A percentile compares a stretch with the other conserved stretches of the same genome.
phyloP scores from a whole-genome alignment of 495 filamentous ascomycete species.

The Friedmanniomyces simplex region DNA sequence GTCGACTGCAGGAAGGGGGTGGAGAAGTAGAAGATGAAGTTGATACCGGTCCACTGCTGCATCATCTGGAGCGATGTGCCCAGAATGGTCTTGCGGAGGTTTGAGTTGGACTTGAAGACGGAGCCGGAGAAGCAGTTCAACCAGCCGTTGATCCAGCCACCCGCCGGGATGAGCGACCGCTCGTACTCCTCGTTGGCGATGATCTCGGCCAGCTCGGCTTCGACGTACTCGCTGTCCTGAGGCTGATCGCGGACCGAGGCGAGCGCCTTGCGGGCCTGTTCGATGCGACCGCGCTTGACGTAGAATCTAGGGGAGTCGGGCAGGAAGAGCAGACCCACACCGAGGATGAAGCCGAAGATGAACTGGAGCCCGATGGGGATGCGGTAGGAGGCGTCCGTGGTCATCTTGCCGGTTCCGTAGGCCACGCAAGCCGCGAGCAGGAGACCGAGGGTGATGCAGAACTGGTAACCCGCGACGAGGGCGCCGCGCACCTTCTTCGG shows the following conservation, averaged over 20 bases:
- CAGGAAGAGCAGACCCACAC: constrained; percentile 58
- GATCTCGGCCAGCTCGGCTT: constrained; percentile 64
- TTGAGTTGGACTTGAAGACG: constrained; percentile 50
- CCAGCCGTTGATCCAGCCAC: constrained; percentile 50
- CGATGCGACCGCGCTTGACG: constrained; percentile 59
- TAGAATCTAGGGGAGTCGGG: constrained; percentile 76
- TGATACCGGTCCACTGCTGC: constrained; percentile 75
- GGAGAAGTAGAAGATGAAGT: constrained; percentile 85
- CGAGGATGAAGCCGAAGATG: constrained; percentile 67
- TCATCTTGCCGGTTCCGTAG: constrained; percentile 56
- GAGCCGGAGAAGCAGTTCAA: constrained; percentile 58
- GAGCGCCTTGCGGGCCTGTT: constrained; percentile 55
- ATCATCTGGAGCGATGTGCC: constrained; percentile 70
- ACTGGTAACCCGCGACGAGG: constrained; percentile 72
- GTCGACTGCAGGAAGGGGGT: constrained; percentile 65
- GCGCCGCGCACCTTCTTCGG: constrained; percentile 74
- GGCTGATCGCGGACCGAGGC: constrained; percentile 57
- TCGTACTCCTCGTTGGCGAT: constrained; percentile 72
- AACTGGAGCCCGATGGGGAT: constrained; percentile 79
- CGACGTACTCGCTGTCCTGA: constrained; percentile 49
- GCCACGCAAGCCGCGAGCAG: constrained; percentile 68
- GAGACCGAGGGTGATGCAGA: constrained; percentile 76
- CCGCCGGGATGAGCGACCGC: constrained; percentile 23
- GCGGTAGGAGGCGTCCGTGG: constrained; percentile 59
- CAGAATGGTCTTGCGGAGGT: constrained; percentile 63